Evolutionary conservation across 352 stramenopile species (phyloP), one percentile per base, ranked within the genome.

Genomic region (Phytopythium mirpurense): DNA sequence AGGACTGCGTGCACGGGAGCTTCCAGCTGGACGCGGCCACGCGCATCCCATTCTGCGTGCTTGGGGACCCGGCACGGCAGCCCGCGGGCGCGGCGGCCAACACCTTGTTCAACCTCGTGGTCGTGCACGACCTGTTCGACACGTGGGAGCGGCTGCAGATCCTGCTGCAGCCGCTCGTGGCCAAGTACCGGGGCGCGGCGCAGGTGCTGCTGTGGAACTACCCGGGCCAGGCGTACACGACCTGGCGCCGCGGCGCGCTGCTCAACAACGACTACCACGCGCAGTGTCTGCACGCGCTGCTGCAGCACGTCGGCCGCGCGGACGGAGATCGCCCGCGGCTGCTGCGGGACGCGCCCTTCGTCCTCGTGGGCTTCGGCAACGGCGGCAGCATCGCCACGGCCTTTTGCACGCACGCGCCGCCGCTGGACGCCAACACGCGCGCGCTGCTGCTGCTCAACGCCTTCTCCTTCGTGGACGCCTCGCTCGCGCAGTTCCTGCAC

Each of bases 121-220:
- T 98, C 8, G 90, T 96, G 32, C 92, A 98, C 57, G 94, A 98
- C 47, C 69, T 98, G 21, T 98, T 98, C 56, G 95, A 98, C 54
- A 98, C 88, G 36, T 97, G 83, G 71, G 94, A 98, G 62, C 70
- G 86, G 7, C 68, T 97, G 62, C 91, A 98, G 62, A 98, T 98
- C 69, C 72, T 98, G 40, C 74, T 98, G 10, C 75, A 87, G 41
- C 84, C 89, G 19, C 75, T 98, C 51, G 62, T 97, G 19, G 58
- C 77, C 24, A 74, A 86, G 21, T 98, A 98, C 74, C 63, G 77
- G 29, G 94, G 92, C 18, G 66, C 71, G 10, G 61, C 86, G 7
- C 82, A 97, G 62, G 82, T 96, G 21, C 66, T 98, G 21, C 54
- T 98, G 18, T 98, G 95, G 90, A 98, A 98, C 67, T 98, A 98